phyloP scores from a whole-genome alignment of 2,329 filamentous ascomycete species.

The Aspergillus sp. region DNA sequence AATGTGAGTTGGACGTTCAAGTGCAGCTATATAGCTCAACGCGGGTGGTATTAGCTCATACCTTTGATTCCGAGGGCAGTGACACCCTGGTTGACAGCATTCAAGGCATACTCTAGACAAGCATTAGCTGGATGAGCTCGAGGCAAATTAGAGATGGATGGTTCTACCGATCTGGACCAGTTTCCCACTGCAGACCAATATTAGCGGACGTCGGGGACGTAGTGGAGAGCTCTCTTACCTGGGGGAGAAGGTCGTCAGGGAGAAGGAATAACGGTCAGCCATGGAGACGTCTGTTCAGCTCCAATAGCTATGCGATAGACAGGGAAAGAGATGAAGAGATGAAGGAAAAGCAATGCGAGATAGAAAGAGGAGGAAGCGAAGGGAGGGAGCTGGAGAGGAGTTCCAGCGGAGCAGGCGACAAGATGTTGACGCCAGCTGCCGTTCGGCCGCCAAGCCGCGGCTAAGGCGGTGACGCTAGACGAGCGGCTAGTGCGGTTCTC shows the following conservation, averaged over 20 bases:
- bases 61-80: conserved; percentile 98
- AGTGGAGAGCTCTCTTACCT: conserved; percentile 58
- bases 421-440: conserved; percentile 32
- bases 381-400: not conserved
- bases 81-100: conserved; percentile 98
- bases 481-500: conserved; percentile 20
- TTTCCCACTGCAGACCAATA: conserved; percentile 70
- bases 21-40: conserved; percentile 2
- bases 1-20: too few relatives aligned
- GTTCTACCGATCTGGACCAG: conserved; percentile 90
- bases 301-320: conserved; percentile 14
- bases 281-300: conserved; percentile 52
- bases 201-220: conserved; percentile 40
- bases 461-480: conserved; percentile 22
- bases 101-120: conserved; percentile 87
- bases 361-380: conserved; percentile 26
- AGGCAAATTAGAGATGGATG: not conserved
- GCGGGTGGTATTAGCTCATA: conserved; percentile 39
- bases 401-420: conserved; percentile 22
- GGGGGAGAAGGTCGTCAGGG: conserved; percentile 97
- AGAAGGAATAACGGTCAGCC: conserved; percentile 99
- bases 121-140: conserved; percentile 16
- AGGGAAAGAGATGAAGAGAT: conserved; percentile 4
- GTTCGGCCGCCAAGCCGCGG: conserved; percentile 16
- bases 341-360: conserved; percentile 12